Evolutionary conservation across 768 basidiomycete genomes (phyloP).

Genomic region (Boletus bicolor): DNA sequence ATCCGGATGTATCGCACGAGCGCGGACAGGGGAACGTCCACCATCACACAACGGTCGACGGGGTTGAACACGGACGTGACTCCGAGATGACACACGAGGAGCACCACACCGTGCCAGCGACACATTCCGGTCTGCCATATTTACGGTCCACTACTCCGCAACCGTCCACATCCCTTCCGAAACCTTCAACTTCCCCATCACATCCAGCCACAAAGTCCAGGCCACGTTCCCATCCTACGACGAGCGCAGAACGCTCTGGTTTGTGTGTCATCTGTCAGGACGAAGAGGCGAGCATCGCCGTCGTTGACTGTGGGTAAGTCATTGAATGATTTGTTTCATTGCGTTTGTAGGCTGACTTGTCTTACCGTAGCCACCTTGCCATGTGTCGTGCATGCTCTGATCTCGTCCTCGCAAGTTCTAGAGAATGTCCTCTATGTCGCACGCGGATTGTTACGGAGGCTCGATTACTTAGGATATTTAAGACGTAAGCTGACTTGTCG

Average conservation of each 20-base stretch:
- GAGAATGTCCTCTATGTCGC: conserved; percentile 88
- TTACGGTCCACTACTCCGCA: conserved; percentile 15
- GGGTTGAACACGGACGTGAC: neutral
- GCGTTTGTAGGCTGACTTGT: neutral
- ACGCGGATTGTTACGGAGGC: conserved; percentile 85
- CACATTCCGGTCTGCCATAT: neutral
- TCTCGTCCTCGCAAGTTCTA: conserved; percentile 69
- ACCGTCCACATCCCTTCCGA: conserved; percentile 16
- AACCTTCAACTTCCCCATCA: conserved; percentile 30
- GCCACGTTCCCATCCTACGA: conserved; percentile 28
- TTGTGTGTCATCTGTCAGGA: conserved; percentile 93
- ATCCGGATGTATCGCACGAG: neutral
- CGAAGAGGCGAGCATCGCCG: conserved; percentile 89
- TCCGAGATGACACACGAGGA: conserved; percentile 6
- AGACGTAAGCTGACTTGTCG: conserved; percentile 33
- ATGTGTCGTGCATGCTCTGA: conserved; percentile 81
- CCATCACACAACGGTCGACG: neutral
- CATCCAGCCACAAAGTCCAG: conserved; percentile 35
- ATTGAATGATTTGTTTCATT: neutral
- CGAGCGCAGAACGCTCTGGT: conserved; percentile 58
- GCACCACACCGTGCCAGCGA: neutral
- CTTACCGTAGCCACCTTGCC: conserved; percentile 60
- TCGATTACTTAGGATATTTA: conserved; percentile 75
- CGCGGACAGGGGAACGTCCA: neutral
- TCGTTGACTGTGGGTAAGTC: conserved; percentile 90